Base-by-base conservation (phyloP, 768 basidiomycete genomes). In the Tephrocybe sp. region DNA sequence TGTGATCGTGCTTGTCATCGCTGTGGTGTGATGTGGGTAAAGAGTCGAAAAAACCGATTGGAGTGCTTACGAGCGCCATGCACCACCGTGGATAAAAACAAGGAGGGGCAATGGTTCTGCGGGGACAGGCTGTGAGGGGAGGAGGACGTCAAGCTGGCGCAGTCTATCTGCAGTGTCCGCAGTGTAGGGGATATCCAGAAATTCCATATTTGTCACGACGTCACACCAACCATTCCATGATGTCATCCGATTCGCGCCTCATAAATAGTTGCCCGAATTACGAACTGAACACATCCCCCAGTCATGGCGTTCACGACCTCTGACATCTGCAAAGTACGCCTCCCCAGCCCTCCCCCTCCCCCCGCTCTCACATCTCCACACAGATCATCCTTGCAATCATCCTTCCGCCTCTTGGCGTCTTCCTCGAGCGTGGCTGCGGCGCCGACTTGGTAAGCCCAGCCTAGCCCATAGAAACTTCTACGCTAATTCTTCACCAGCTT, bases 361-460 rank as follows among this genome's bases (percentile, higher is more conserved):
- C 17, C 11, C 36, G 6, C 10, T 20, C 49, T 58, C 69, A 45
- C 40, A 10, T 23, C 33, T 55, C 15, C n/a, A 20, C 40, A 42
- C 58, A 87, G 83, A 71, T 73, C 56, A 57, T 78, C 53, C 60
- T 83, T 48, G 89, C 89, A 53, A 75, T 92, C 69, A 58, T 91
- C 65, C 60, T 92, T 12, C 90, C 92, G 9, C 93, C 93, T 52
- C 64, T 96, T 2, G 92, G 86, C 50, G 93, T 96, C 21, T 93
- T 93, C 73, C 71, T 95, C 21, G 92, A 95, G 73, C 79, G 90
- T 47, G 93, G 93, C 21, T 94, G 91, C 65, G 72, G 74, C 30
- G 82, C 79, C 18, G 91, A 94, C 66, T 68, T 95, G 38, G 83
- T 88, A 61, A 45, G 84, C 34, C 79, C 46, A 24, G 28, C 53